Base-by-base conservation (phyloP, 2,329 filamentous ascomycete genomes). In the Diaporthe humulicola region DNA sequence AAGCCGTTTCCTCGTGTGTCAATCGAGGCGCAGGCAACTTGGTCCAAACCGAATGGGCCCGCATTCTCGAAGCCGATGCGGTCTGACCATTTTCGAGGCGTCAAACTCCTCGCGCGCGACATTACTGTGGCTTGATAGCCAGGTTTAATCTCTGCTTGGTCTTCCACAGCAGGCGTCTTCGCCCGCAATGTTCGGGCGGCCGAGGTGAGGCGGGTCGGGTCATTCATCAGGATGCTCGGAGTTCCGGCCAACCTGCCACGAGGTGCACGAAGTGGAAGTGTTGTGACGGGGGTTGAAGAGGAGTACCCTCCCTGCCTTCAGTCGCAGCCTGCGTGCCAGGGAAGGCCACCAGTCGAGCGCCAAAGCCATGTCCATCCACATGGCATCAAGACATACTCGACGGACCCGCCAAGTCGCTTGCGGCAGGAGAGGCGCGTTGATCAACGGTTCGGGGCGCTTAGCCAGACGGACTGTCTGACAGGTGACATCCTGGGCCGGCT, bases 401-500 rank as follows among this genome's bases (percentile, higher is more conserved):
- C 42, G 33, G 70, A 72, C 54, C 70, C 64, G 45, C 56, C 42
- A 54, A 48, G 57, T 71, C 57, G 57, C 57, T 48, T 61, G 70
- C 70, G 70, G 57, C 70, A 72, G 48, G 42, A 50, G 57, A 42
- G 33, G 38, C 57, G 33, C 57, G 57, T 61, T 72, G 70, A 42
- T 72, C 40, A 54, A 54, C 17, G 64, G 64, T 67, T 42, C 45
- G 57, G 57, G 45, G 70, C 70, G 70, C 70, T 72, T 72, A 64
- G 48, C 45, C 14, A 54, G 57, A 64, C 64, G 33, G n/a, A 28
- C 28, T n/a, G 30, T 38, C 38, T 72, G 57, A 42, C 56, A 61
- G 52, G 42, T 48, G 56, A 50, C 42, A 38, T 40, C 70, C 70
- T 45, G 70, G 54, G 19, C 69, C 54, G 38, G 36, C 42, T 54